Evolutionary conservation across 352 stramenopile species (phyloP), one percentile per base, ranked within the genome.

Genomic region (Globisporangium paroecandrum): DNA sequence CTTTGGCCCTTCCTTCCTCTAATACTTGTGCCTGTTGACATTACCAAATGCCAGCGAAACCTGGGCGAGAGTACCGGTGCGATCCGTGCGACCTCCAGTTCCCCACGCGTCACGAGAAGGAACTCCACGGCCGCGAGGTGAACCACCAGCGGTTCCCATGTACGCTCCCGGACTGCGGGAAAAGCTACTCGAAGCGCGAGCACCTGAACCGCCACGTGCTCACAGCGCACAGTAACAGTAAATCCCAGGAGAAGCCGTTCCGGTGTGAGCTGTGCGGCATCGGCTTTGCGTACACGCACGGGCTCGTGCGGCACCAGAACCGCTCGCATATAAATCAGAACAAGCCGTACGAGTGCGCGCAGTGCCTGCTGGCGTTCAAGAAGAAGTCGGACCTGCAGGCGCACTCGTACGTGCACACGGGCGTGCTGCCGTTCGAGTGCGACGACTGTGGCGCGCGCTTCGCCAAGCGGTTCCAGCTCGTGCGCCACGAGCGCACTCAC

Each of bases 371-470:
- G 58, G 66, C 73, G 41, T 95, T 93, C 69, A 92, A 91, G 74
- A 95, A 95, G 74, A 95, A 93, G 73, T 83, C 71, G 56, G 71
- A 85, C 9, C 70, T 95, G 22, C 85, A 93, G 68, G 83, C 83
- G 10, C 87, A 95, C 51, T 76, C 78, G 59, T 95, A 83, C 61
- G 83, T 91, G 3, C 87, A 95, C 69, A 95, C 82, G 2, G 87
- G 87, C 25, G 73, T 90, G 51, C 49, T 87, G 10, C 87, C 87
- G 55, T 95, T 95, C 18, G 75, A 83, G 65, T 95, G 87, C 46
- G 66, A 78, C 1, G 74, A 85, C 24, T 95, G 87, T 65, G 69
- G 70, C 10, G 64, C 82, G 38, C 72, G 76, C 4, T 95, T 91
- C 64, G 64, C 82, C 12, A 94, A 94, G 62, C 72, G 74, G 5